Evolutionary conservation across 768 basidiomycete genomes (phyloP), one percentile per base, ranked within the genome.

Genomic region (Lactarius akahatsu): DNA sequence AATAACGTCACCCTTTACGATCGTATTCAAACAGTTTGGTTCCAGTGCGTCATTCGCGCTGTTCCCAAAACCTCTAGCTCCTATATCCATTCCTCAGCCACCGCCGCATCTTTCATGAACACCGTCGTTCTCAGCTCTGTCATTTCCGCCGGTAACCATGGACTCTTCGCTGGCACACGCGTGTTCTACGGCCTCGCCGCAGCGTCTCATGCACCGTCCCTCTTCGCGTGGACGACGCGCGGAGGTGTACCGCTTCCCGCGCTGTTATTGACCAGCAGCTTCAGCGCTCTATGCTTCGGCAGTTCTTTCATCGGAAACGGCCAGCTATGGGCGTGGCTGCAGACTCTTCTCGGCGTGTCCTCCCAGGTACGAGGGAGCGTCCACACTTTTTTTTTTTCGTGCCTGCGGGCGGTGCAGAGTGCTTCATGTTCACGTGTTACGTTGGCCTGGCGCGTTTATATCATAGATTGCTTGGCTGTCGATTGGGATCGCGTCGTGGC

Each of bases 321-420:
- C 32, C 77, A 80, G 72, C 80, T 94, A 28, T 94, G 90, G 90
- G 81, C 81, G 2, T 94, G 92, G 92, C 75, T 92, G 52, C 92
- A 94, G 73, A 93, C 91, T 71, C 86, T 94, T 58, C 92, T 94
- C 38, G 92, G 92, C 2, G 92, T 94, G 59, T 92, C 90, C 2
- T 94, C 92, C 72, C 92, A 93, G 79, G 89, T 88, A 57, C n/a
- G 36, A 11, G 36, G 38, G 38, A 15, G 15, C 11, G 15, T 15
- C 38, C 9, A 10, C 16, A 4, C 6, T 26, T 16, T 40, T 40
- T 40, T 40, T 40, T 40, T 40, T 40, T 40, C 16, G 13, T 40
- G 38, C 38, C 38, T 15, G 38, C 38, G 38, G 38, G 38, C 38
- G 38, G 38, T 40, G 38, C 15, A 15, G 15, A 15, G 15, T 32